A percentile compares a stretch with the other conserved stretches of the same genome.
These are phyloP conservation scores for Lasiodiplodia gonubiensis DNA, from an alignment of 2,329 filamentous ascomycete species.

Conservation along the genomic window DNA sequence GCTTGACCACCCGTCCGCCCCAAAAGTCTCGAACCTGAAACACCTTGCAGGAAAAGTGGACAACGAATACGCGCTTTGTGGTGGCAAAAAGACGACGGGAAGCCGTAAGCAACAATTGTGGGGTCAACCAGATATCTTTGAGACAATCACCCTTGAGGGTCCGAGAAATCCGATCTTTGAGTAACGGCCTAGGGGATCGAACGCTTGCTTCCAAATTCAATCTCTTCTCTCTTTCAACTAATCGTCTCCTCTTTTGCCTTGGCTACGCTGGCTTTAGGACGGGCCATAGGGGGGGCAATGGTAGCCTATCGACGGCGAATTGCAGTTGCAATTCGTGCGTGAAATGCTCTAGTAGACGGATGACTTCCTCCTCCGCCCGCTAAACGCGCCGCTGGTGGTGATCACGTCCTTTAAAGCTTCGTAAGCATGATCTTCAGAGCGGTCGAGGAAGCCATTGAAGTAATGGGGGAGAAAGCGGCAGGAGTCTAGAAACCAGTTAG, in stretches of 20 bases:
- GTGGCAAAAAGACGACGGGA: conserved; percentile 17
- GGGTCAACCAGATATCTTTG: not conserved
- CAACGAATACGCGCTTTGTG: not conserved
- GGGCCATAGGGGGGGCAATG: not conserved
- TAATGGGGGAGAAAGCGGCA: conserved; percentile 10
- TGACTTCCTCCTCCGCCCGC: conserved; percentile 20
- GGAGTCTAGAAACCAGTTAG: conserved; percentile 16
- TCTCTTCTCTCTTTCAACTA: not conserved
- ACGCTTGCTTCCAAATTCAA: not conserved
- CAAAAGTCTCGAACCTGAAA: conserved; percentile 22
- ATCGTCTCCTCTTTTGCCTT: not conserved
- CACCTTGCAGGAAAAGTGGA: conserved; percentile 12
- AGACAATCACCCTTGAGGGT: conserved; percentile 13
- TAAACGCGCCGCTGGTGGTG: conserved; percentile 18
- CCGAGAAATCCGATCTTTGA: not conserved
- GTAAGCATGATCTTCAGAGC: conserved; percentile 14
- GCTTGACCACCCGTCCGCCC: conserved; percentile 6
- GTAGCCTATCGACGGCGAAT: not conserved
- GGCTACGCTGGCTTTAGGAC: not conserved
- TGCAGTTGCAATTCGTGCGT: not conserved
- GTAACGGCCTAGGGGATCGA: not conserved
- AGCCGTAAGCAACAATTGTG: conserved; percentile 3
- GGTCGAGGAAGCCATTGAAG: conserved; percentile 25
- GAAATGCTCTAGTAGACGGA: conserved; percentile 17
- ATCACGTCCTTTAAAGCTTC: conserved; percentile 21